Evolutionary conservation across 169 alveolate genomes (phyloP).

Genomic region (Eimeria maxima): DNA sequence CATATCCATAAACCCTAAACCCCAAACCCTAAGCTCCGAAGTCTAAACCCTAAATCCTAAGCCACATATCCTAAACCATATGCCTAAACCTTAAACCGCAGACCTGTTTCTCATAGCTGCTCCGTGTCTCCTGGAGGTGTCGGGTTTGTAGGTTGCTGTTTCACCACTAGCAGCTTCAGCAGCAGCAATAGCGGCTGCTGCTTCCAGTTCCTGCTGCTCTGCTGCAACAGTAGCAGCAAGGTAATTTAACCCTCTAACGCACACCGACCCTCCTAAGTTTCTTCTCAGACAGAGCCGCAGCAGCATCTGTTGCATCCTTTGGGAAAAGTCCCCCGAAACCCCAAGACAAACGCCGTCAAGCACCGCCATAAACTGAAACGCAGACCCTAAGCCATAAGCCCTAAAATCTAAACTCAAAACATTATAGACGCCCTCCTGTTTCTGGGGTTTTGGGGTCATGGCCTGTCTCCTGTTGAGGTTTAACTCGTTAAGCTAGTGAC

Average conservation of each 20-base stretch:
- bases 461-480: neutral
- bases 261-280: neutral
- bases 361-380: constrained; percentile 10
- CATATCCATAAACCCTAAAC: neutral
- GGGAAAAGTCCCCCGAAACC: neutral
- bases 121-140: neutral
- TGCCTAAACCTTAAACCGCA: neutral
- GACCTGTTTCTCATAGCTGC: neutral
- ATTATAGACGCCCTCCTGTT: neutral
- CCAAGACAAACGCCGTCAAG: constrained; percentile 3
- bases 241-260: neutral
- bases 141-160: neutral
- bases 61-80: too few species aligned
- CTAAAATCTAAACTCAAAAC: neutral
- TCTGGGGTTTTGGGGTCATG: neutral
- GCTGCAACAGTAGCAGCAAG: constrained; percentile 25
- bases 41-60: too few species aligned
- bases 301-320: neutral
- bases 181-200: neutral
- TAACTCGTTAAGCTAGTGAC: neutral
- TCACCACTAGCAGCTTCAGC: neutral
- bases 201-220: neutral
- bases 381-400: constrained; percentile 11
- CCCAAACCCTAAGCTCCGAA: neutral
- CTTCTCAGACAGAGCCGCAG: neutral